phyloP scores from a whole-genome alignment of 192 early-diverging fungal genomes.

The Coemansia reversa region DNA sequence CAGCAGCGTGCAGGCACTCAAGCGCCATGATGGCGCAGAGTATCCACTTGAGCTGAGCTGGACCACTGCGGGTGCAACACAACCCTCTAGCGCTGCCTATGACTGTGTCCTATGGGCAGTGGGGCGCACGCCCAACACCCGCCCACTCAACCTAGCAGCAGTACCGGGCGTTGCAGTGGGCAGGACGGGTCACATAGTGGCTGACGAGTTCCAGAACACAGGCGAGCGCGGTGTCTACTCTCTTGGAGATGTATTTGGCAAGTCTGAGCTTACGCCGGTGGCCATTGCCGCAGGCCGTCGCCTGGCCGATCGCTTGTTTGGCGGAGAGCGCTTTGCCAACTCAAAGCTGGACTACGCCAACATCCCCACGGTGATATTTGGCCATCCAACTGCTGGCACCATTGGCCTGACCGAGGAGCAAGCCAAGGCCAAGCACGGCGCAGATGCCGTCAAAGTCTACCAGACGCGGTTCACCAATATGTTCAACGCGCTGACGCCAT shows the following conservation, averaged over 20 bases:
- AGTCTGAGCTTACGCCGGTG: slow-evolving; percentile 91
- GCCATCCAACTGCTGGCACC: slow-evolving; percentile 84
- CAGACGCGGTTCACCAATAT: slow-evolving; percentile 86
- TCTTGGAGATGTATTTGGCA: slow-evolving; percentile 93
- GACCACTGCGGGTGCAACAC: slow-evolving; percentile 19
- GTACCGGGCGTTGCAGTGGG: slow-evolving; percentile 64
- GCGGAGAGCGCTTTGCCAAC: slow-evolving; percentile 65
- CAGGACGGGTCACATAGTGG: slow-evolving; percentile 70
- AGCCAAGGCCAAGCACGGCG: slow-evolving; percentile 73
- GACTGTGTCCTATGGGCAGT: slow-evolving; percentile 92
- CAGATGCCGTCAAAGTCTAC: slow-evolving; percentile 83
- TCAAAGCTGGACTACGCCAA: slow-evolving; percentile 89
- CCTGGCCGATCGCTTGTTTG: slow-evolving; percentile 90
- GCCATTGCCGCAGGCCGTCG: slow-evolving; percentile 93
- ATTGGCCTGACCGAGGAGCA: slow-evolving; percentile 87
- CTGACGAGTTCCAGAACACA: slow-evolving; percentile 90
- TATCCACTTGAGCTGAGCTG: slow-evolving; percentile 61
- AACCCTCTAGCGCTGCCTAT: slow-evolving; percentile 58
- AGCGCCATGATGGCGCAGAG: slow-evolving; percentile 53
- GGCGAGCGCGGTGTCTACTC: slow-evolving; percentile 68
- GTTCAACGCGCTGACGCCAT: slow-evolving; percentile 78
- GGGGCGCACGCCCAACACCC: slow-evolving; percentile 77
- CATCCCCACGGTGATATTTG: slow-evolving; percentile 96
- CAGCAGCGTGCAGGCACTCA: slow-evolving; percentile 62
- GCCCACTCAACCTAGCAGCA: slow-evolving; percentile 67